phyloP scores from a whole-genome alignment of 192 early-diverging fungal genomes.

The Backusella macrospora region DNA sequence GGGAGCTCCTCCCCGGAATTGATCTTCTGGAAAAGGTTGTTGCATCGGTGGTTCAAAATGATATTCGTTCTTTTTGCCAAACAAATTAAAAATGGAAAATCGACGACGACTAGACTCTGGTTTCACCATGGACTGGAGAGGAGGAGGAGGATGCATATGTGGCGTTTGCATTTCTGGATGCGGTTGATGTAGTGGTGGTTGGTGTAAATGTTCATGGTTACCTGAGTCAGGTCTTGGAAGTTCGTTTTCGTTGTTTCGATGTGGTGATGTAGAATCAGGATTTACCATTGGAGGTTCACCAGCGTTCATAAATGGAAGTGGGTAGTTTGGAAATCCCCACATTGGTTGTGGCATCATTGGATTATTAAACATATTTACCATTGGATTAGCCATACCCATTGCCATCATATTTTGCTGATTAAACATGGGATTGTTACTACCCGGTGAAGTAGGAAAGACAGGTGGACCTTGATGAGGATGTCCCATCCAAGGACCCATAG shows the following conservation, averaged over 20 bases:
- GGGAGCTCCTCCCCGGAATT: not conserved
- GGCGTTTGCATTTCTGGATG: conserved; percentile 5
- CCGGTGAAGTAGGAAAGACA: not conserved
- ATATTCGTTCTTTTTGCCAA: conserved; percentile 12
- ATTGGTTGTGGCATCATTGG: not conserved
- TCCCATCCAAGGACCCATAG: not conserved
- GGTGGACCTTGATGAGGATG: not conserved
- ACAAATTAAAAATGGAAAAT: conserved; percentile 5
- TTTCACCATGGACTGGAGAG: not conserved
- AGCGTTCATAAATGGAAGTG: not conserved
- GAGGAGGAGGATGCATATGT: not conserved
- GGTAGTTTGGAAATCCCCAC: not conserved
- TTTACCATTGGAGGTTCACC: not conserved
- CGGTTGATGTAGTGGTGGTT: not conserved
- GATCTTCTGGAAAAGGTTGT: not conserved
- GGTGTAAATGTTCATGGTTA: not conserved
- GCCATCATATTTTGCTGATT: conserved; percentile 12
- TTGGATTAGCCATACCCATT: not conserved
- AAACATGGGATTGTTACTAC: not conserved
- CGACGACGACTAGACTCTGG: not conserved
- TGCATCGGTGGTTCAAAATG: not conserved
- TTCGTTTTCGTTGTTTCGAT: not conserved
- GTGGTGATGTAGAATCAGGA: not conserved
- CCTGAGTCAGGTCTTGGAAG: not conserved
- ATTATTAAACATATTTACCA: conserved; percentile 1